A percentile compares a stretch with the other conserved stretches of the same genome.
phyloP scores from a whole-genome alignment of 148 eudicot species.

The Rhododendron ovatum region DNA sequence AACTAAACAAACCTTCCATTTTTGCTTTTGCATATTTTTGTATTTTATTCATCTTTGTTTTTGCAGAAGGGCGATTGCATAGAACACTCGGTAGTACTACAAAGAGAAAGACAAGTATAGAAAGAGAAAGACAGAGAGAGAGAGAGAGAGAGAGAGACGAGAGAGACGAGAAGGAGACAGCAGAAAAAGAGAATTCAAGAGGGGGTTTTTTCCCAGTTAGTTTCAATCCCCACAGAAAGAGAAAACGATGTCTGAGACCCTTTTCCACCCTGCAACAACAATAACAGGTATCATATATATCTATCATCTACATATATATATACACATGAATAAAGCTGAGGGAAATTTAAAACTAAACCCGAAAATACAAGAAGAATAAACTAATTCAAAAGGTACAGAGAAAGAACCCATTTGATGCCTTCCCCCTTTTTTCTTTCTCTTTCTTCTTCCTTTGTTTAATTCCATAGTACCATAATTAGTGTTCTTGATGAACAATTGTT shows the following conservation, averaged over 20 bases:
- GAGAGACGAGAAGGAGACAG: slow-evolving; percentile 27
- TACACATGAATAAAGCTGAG: slow-evolving; percentile 11
- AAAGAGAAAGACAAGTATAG: slow-evolving; percentile 23
- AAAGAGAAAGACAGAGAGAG: slow-evolving; percentile 24
- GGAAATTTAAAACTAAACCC: background rate
- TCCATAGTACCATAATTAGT: background rate
- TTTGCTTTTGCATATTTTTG: slow-evolving; percentile 2
- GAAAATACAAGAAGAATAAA: background rate
- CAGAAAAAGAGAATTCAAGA: slow-evolving; percentile 18
- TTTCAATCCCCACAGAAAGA: slow-evolving; percentile 27
- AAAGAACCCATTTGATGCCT: slow-evolving; percentile 7
- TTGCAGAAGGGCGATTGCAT: slow-evolving; percentile 61
- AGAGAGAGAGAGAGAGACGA: slow-evolving; percentile 23
- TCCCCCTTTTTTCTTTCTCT: background rate
- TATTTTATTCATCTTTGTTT: slow-evolving; percentile 36
- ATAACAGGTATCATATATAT: slow-evolving; percentile 29
- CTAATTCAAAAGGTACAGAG: background rate
- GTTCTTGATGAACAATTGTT: background rate
- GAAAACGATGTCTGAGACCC: slow-evolving; percentile 44
- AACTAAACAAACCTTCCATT: slow-evolving; percentile 10
- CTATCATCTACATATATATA: background rate
- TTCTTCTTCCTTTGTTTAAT: background rate
- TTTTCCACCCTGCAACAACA: slow-evolving; percentile 21
- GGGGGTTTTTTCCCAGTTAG: background rate
- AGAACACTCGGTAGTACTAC: slow-evolving; percentile 30